Evolutionary conservation across 2,329 filamentous ascomycete species (phyloP).

Genomic region (Ascomycota sp.): DNA sequence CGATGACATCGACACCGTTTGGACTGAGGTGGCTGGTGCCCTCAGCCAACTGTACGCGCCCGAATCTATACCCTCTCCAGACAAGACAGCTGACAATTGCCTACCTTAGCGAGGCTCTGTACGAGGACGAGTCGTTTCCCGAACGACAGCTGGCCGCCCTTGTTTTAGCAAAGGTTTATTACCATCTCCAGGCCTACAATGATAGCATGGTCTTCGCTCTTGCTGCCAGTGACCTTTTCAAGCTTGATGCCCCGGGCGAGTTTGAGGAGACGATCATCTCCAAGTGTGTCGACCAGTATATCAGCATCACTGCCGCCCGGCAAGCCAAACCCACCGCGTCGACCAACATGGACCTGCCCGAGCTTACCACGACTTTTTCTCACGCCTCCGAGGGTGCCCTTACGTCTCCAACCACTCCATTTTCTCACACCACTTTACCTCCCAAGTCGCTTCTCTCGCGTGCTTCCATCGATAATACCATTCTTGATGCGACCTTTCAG

Average conservation of each 20-base stretch:
- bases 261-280: conserved; percentile 98
- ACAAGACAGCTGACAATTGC: conserved; percentile 3
- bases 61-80: neutral
- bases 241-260: conserved; percentile 75
- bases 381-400: conserved; percentile 47
- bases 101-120: conserved; percentile 64
- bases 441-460: conserved; percentile 91
- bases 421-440: conserved; percentile 80
- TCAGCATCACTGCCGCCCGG: conserved; percentile 44
- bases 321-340: conserved; percentile 22
- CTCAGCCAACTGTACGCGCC: conserved; percentile 68
- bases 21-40: conserved; percentile 88
- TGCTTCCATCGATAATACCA: conserved; percentile 44
- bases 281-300: conserved; percentile 96
- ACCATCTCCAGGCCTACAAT: conserved; percentile 95
- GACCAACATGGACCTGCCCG: conserved; percentile 33
- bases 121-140: conserved; percentile 88
- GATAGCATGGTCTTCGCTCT: conserved; percentile 98
- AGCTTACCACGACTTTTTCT: conserved; percentile 64
- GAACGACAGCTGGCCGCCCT: conserved; percentile 87
- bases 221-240: conserved; percentile 84
- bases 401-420: conserved; percentile 79
- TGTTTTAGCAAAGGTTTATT: conserved; percentile 94
- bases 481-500: conserved; percentile 37
- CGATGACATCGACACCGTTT: conserved; percentile 88